Evolutionary conservation across 129 eudicot genomes (phyloP), one percentile per base, ranked within the genome.

Genomic region (Escallonia herrerae): DNA sequence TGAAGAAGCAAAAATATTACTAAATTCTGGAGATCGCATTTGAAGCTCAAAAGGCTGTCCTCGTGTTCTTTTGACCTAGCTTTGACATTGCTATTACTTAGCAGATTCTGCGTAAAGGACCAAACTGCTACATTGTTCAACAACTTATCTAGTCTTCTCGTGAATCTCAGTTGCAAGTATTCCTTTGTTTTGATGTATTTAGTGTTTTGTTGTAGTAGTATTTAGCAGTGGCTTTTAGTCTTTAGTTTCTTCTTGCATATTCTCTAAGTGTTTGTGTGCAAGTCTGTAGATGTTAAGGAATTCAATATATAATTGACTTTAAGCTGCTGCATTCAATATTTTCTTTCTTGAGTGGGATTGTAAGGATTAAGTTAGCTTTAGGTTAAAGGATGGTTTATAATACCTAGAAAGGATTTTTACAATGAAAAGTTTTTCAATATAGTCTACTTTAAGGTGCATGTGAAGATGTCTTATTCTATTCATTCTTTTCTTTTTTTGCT

Each of bases 381-480:
- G 61, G 62, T 56, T 57, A 10, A 67, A 62, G 64, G 71, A 63
- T 39, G 39, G 70, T 42, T 43, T 58, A 64, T 68, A 61, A 64
- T 43, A 72, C 15, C 56, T 43, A 10, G 14, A 59, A 73, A 74
- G 63, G 82, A 45, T 56, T 10, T 44, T 33, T 44, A 45, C 39
- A 51, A 58, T 37, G 33, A 65, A 72, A 77, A 72, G 68, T 68
- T 50, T 38, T 72, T 62, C 60, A 77, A 72, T 75, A 49, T 55
- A 61, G 44, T 62, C 41, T 59, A 63, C 70, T 69, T 75, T 75
- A 61, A 54, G 60, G 58, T 39, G 82, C 86, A 75, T 86, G 50
- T 68, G 74, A 63, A 54, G 63, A 48, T 77, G 71, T 72, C 83
- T 71, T 73, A 71, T 58, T 85, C 74, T 74, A 60, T 73, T 75